phyloP scores from a whole-genome alignment of 2,329 filamentous ascomycete genomes.

The Apiospora aurea region DNA sequence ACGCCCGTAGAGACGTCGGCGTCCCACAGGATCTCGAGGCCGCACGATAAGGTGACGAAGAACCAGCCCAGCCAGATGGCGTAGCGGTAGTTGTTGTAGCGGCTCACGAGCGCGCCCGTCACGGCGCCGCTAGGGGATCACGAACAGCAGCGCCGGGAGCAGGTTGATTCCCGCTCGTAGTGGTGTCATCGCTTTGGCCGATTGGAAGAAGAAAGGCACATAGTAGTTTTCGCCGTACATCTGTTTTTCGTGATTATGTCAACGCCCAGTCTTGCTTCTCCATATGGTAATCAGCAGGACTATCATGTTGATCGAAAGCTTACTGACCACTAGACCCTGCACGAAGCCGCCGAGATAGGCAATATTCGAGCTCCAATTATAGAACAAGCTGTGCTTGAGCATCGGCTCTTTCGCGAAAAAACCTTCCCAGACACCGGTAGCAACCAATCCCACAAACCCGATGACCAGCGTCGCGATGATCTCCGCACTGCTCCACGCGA shows the following conservation, averaged over 20 bases:
- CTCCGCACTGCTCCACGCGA: conserved; percentile 24
- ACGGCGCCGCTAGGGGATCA: conserved; percentile 28
- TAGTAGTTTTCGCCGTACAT: conserved; percentile 30
- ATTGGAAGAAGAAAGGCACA: conserved; percentile 27
- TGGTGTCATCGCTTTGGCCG: conserved; percentile 22
- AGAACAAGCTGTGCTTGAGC: conserved; percentile 26
- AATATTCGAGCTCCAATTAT: conserved; percentile 26
- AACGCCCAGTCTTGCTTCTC: neutral
- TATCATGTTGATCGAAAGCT: neutral
- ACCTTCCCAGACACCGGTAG: conserved; percentile 27
- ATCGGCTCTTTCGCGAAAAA: conserved; percentile 26
- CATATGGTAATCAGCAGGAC: neutral
- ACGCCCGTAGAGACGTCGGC: conserved; percentile 28
- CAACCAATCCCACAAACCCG: conserved; percentile 26
- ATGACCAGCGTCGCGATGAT: conserved; percentile 27
- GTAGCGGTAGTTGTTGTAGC: conserved; percentile 27
- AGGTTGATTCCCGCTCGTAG: conserved; percentile 26
- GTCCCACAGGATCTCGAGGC: conserved; percentile 32
- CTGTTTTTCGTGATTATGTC: conserved; percentile 13
- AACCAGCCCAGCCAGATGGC: conserved; percentile 28
- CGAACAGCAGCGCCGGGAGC: conserved; percentile 26
- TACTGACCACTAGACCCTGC: conserved; percentile 29
- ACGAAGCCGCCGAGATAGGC: conserved; percentile 28
- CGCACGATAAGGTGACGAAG: conserved; percentile 27
- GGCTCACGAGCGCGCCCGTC: conserved; percentile 26